Percentiles rank a stretch among this genome's conserved stretches.
These are phyloP conservation scores for Botrytis tulipae DNA, from an alignment of 2,329 filamentous ascomycete species.

Conservation along the genomic window DNA sequence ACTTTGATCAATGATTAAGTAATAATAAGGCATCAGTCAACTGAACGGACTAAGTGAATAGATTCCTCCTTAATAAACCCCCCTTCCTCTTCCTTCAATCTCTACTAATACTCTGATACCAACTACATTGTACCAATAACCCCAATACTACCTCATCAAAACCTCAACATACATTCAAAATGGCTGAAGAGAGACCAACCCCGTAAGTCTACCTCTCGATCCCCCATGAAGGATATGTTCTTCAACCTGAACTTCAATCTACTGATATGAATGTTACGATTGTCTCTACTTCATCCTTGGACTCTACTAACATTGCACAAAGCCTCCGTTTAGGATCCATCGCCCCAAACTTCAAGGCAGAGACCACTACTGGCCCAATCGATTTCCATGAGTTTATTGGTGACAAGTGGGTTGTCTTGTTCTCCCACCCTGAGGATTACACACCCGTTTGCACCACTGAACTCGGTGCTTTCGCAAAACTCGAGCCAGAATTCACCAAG, in stretches of 20 bases:
- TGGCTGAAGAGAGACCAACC: conserved; percentile 26
- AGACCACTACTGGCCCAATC: conserved; percentile 74
- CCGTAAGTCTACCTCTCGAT: conserved; percentile 24
- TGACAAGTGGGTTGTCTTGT: conserved; percentile 77
- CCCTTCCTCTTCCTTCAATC: neutral
- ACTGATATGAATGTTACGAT: neutral
- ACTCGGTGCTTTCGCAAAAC: conserved; percentile 87
- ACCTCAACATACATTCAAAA: conserved; percentile 18
- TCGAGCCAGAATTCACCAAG: conserved; percentile 83
- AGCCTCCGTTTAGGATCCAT: conserved; percentile 63
- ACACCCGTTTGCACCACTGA: conserved; percentile 96
- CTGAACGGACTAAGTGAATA: neutral
- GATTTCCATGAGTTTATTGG: conserved; percentile 82
- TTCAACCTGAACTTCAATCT: neutral
- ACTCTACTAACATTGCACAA: neutral
- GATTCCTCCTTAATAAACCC: neutral
- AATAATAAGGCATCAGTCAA: conserved; percentile 8
- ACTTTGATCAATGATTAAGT: conserved; percentile 13
- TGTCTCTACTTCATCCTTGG: neutral
- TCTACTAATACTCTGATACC: neutral
- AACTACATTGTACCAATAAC: neutral
- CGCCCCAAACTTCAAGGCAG: conserved; percentile 80
- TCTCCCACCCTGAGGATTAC: conserved; percentile 87
- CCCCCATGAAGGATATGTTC: neutral
- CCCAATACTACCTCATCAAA: neutral